Percentiles rank a stretch among this genome's conserved stretches.
Evolutionary conservation across 768 basidiomycete species (phyloP).

Genomic region (Kwoniella europaea): DNA sequence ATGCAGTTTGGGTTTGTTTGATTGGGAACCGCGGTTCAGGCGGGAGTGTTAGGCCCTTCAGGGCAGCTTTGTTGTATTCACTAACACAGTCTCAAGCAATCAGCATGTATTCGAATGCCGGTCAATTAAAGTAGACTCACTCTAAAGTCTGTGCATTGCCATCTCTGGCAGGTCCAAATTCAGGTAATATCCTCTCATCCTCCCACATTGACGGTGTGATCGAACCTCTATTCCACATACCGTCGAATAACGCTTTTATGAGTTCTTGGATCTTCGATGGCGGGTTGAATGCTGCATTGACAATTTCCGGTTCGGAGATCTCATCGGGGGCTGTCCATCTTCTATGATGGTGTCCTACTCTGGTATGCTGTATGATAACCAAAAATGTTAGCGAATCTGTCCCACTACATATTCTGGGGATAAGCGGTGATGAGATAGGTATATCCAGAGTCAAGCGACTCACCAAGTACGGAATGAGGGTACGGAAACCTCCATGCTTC

Average conservation of each 20-base stretch:
- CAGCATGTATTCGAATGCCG: too few species aligned
- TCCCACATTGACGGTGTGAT: slow-evolving; percentile 25
- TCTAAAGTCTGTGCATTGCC: slow-evolving; percentile 4
- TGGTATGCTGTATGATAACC: background rate
- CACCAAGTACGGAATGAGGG: background rate
- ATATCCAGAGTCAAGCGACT: background rate
- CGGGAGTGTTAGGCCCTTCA: background rate
- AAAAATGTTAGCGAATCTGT: too few species aligned
- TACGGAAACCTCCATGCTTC: slow-evolving; percentile 1
- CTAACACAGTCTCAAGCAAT: slow-evolving; percentile 1
- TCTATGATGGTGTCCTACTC: slow-evolving; percentile 4
- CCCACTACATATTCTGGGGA: too few species aligned
- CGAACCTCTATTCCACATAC: slow-evolving; percentile 16
- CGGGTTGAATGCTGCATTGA: background rate
- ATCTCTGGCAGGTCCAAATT: background rate
- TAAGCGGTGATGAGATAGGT: background rate
- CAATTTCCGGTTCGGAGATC: background rate
- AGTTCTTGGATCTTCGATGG: background rate
- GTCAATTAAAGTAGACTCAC: slow-evolving; percentile 7
- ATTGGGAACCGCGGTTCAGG: slow-evolving; percentile 14
- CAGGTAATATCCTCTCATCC: slow-evolving; percentile 22
- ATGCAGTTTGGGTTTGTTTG: background rate
- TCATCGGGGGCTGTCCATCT: background rate
- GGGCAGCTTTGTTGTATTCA: slow-evolving; percentile 1
- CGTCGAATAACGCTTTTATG: background rate